These are phyloP conservation scores for Xylaria sp. DNA, from an alignment of 2,329 filamentous ascomycete genomes.

Conservation along the genomic window DNA sequence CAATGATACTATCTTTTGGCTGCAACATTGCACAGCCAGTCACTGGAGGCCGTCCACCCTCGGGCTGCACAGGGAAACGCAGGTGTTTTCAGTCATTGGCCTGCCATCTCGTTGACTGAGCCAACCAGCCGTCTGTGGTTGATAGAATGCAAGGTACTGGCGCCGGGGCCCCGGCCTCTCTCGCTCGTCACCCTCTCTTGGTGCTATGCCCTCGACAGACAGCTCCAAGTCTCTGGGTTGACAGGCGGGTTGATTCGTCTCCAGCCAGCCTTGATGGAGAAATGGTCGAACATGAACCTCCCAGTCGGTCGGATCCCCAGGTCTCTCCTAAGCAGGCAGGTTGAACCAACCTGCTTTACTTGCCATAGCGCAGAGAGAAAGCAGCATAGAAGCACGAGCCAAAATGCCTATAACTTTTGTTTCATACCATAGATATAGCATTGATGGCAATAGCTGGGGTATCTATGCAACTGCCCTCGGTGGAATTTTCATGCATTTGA, in stretches of 20 bases:
- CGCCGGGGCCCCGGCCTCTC: conserved; percentile 25
- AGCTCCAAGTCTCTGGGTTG: conserved; percentile 20
- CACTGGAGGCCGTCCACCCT: conserved; percentile 45
- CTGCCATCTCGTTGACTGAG: conserved; percentile 39
- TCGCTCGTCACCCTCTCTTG: conserved; percentile 24
- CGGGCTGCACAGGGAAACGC: conserved; percentile 40
- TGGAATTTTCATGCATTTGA: conserved; percentile 8
- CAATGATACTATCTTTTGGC: conserved; percentile 43
- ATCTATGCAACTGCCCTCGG: conserved; percentile 23
- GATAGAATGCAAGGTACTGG: conserved; percentile 46
- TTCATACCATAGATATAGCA: conserved; percentile 24
- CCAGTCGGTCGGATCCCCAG: conserved; percentile 33
- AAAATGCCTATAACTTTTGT: conserved; percentile 20
- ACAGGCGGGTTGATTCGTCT: conserved; percentile 22
- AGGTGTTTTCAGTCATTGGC: conserved; percentile 33
- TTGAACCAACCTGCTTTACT: conserved; percentile 10
- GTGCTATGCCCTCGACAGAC: neutral
- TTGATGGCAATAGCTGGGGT: conserved; percentile 38
- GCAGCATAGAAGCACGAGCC: conserved; percentile 7
- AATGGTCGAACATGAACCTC: conserved; percentile 32
- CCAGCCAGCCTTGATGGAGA: conserved; percentile 20
- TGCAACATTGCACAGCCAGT: conserved; percentile 51
- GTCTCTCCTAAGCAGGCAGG: conserved; percentile 18
- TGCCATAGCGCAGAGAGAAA: conserved; percentile 16
- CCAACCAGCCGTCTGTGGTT: conserved; percentile 41